Conservation (phyloP, 2,329 filamentous ascomycete genomes). For the Emydomyces testavorans region DNA sequence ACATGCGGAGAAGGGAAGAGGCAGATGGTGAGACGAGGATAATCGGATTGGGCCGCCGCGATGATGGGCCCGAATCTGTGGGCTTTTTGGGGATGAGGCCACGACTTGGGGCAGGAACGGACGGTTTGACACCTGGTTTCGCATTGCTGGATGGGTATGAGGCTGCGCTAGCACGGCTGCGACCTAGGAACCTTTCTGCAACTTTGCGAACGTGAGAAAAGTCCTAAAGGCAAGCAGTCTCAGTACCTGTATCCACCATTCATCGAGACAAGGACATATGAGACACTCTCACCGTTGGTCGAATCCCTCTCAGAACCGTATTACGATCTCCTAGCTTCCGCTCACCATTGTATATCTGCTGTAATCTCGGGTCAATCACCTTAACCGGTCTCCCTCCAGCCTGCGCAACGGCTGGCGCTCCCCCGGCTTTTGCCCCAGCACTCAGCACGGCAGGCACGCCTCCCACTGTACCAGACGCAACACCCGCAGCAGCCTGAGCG, state of each 20-base stretch:
- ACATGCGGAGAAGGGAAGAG: constrained; percentile 85
- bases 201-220: constrained; percentile 88
- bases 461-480: constrained; percentile 41
- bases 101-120: constrained; percentile 28
- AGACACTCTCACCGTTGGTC: constrained; percentile 56
- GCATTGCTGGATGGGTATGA: constrained; percentile 24
- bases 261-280: background rate
- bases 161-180: constrained; percentile 34
- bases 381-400: constrained; percentile 44
- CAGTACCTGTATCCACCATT: background rate
- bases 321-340: constrained; percentile 88
- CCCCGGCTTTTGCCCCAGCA: constrained; percentile 28
- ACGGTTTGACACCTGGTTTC: constrained; percentile 25
- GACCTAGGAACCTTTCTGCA: constrained; percentile 61
- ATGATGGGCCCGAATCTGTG: constrained; percentile 38
- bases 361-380: constrained; percentile 67
- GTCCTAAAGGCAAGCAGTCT: constrained; percentile 47
- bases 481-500: constrained; percentile 35
- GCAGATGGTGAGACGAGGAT: constrained; percentile 94
- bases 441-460: constrained; percentile 29
- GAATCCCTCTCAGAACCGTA: constrained; percentile 71
- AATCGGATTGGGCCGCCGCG: constrained; percentile 62
- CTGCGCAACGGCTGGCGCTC: constrained; percentile 34
- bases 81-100: constrained; percentile 33
- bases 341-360: constrained; percentile 85